phyloP scores from a whole-genome alignment of 441 rosid species.

The Theobroma grandiflorum region DNA sequence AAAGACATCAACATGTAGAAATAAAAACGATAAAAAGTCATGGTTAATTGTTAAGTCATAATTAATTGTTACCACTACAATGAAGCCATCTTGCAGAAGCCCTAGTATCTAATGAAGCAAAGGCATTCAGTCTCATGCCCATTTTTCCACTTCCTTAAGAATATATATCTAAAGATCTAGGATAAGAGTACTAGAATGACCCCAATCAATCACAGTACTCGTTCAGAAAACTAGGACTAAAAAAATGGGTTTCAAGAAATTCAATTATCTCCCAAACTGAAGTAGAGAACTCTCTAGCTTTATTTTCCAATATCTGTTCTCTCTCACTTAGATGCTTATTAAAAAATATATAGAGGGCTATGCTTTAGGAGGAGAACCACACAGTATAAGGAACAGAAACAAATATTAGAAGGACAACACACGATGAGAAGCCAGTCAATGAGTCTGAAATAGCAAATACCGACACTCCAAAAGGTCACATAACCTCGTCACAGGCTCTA shows the following conservation, averaged over 20 bases:
- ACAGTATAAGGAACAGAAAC: background rate
- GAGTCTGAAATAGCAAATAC: constrained; percentile 12
- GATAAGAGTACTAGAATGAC: background rate
- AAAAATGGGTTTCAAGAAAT: background rate
- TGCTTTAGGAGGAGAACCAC: background rate
- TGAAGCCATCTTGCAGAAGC: background rate
- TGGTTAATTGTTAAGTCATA: background rate
- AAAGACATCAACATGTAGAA: background rate
- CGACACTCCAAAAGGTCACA: constrained; percentile 11
- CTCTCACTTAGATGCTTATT: background rate
- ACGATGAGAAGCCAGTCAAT: background rate
- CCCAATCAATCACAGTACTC: constrained; percentile 2
- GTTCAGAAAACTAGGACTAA: background rate
- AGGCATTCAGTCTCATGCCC: background rate
- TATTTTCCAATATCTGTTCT: background rate
- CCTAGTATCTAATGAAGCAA: constrained; percentile 1
- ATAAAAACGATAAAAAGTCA: background rate
- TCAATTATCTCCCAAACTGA: constrained; percentile 8
- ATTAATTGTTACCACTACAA: constrained; percentile 1
- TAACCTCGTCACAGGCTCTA: background rate
- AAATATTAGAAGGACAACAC: background rate
- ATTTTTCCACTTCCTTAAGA: background rate
- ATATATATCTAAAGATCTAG: background rate
- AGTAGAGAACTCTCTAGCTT: background rate
- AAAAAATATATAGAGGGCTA: background rate